These are phyloP conservation scores for Penicillium sp. DNA, from an alignment of 2,329 filamentous ascomycete species.

Conservation along the genomic window DNA sequence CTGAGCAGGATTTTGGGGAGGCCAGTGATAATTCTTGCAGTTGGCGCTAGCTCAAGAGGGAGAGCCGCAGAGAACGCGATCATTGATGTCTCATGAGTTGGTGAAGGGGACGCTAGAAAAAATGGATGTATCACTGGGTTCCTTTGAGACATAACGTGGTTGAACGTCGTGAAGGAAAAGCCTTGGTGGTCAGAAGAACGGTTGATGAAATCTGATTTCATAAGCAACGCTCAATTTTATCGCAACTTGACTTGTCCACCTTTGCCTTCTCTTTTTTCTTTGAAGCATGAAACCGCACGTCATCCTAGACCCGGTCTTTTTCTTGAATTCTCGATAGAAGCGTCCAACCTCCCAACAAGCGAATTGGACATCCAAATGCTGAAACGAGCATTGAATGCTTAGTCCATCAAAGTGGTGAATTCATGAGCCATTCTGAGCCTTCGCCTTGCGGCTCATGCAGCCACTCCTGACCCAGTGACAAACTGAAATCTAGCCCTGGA, in stretches of 20 bases:
- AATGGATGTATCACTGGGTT: background rate
- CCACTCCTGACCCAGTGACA: background rate
- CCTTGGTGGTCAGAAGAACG: background rate
- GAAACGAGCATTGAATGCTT: background rate
- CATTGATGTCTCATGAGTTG: no score
- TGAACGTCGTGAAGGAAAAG: background rate
- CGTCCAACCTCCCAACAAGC: background rate
- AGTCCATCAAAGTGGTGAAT: background rate
- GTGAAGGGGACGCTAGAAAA: background rate
- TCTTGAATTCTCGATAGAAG: background rate
- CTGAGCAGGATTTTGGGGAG: no score
- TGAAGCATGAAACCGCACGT: background rate
- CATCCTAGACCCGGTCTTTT: background rate
- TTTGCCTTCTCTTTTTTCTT: background rate
- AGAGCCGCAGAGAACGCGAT: no score
- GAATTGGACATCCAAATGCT: background rate
- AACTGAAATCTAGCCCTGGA: background rate
- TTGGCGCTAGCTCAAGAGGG: background rate
- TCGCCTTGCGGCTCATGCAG: background rate
- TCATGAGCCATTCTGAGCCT: background rate
- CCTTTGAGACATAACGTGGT: background rate
- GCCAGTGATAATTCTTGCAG: background rate
- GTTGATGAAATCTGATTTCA: background rate
- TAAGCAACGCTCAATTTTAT: background rate
- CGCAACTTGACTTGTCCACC: background rate